Conservation (phyloP, 2,329 filamentous ascomycete species). For the Grosmannia penicillata region DNA sequence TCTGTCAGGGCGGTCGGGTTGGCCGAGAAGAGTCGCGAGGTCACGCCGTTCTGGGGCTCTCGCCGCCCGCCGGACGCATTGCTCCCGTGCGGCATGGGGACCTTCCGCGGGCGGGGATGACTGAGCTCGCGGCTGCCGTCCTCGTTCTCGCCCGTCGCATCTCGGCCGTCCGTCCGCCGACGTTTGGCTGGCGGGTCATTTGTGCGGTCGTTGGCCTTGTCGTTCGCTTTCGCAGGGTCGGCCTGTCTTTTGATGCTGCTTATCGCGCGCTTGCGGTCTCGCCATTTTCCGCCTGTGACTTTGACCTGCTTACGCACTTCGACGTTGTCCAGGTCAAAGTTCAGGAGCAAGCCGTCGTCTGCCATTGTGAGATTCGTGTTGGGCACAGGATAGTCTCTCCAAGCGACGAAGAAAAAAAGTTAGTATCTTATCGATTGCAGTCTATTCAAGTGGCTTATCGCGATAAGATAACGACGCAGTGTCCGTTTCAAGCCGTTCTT, state of each 20-base stretch:
- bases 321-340: conserved; percentile 65
- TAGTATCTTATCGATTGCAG: too few relatives aligned
- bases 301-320: conserved; percentile 46
- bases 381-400: too few relatives aligned
- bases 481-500: too few relatives aligned
- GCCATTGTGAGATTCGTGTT: too few relatives aligned
- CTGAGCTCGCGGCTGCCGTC: neutral
- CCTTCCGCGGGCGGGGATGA: neutral
- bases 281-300: conserved; percentile 88
- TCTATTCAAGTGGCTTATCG: too few relatives aligned
- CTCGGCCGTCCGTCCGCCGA: conserved; percentile 12
- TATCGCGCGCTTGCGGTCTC: conserved; percentile 63
- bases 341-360: conserved; percentile 88
- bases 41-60: conserved; percentile 29
- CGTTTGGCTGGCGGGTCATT: conserved; percentile 13
- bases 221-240: neutral
- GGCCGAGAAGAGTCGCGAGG: conserved; percentile 84
- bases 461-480: too few relatives aligned
- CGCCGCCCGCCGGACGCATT: neutral
- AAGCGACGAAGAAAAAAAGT: too few relatives aligned
- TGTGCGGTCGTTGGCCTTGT: too few relatives aligned
- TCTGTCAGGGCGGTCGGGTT: conserved; percentile 63
- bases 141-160: conserved; percentile 10
- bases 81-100: neutral
- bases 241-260: neutral